Conservation (phyloP, 2,329 filamentous ascomycete genomes). For the Knufia fluminis region DNA sequence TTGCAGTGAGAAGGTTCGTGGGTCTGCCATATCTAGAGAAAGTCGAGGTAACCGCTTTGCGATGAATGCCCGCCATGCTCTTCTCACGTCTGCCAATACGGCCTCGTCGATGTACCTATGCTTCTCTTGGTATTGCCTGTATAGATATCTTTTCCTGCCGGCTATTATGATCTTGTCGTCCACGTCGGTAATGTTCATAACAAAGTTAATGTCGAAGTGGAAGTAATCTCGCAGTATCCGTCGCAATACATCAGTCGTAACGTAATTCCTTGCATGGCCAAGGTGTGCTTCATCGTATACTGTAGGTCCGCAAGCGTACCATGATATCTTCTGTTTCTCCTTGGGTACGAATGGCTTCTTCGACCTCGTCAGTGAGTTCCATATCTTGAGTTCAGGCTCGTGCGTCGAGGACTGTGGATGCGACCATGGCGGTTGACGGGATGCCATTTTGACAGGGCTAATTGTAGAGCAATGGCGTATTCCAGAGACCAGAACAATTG, state of each 20-base stretch:
- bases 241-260: constrained; percentile 78
- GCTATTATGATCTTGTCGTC: constrained; percentile 64
- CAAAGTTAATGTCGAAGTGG: constrained; percentile 70
- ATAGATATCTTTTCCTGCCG: constrained; percentile 68
- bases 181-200: constrained; percentile 88
- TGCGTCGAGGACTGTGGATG: constrained; percentile 30
- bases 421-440: constrained; percentile 36
- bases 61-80: constrained; percentile 48
- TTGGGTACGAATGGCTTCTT: constrained; percentile 68
- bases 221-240: constrained; percentile 78
- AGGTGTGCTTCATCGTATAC: constrained; percentile 75
- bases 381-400: constrained; percentile 58
- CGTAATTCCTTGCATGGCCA: constrained; percentile 82
- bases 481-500: background rate
- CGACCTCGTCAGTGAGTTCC: constrained; percentile 67
- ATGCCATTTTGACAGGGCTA: background rate
- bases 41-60: constrained; percentile 59
- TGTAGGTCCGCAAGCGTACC: constrained; percentile 86
- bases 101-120: constrained; percentile 37
- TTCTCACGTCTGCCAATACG: constrained; percentile 40
- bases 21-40: constrained; percentile 29
- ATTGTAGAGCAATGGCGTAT: background rate
- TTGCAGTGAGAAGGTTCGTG: constrained; percentile 40
- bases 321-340: constrained; percentile 59
- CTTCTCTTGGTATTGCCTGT: constrained; percentile 55